Percentiles rank a stretch among this genome's conserved stretches.
These are phyloP conservation scores for Steccherinum ochraceum DNA, from an alignment of 768 basidiomycete genomes.

Conservation along the genomic window DNA sequence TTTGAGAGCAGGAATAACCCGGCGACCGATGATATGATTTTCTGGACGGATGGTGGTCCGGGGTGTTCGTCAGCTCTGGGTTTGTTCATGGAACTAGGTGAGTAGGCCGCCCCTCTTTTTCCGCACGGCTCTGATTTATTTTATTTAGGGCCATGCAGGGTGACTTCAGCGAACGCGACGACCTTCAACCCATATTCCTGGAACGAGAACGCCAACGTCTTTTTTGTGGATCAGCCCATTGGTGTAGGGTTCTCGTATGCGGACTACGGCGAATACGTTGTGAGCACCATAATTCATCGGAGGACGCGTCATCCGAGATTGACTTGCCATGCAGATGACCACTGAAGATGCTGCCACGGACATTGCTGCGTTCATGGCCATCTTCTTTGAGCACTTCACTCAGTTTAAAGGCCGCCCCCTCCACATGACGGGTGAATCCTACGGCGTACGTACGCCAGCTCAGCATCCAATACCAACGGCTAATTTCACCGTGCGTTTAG, in stretches of 20 bases:
- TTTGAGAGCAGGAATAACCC: slow-evolving; percentile 37
- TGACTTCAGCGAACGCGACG: slow-evolving; percentile 42
- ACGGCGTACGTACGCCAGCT: slow-evolving; percentile 31
- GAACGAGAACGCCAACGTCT: slow-evolving; percentile 55
- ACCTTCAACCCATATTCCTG: slow-evolving; percentile 51
- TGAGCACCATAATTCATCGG: slow-evolving; percentile 21
- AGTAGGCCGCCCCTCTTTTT: slow-evolving; percentile 17
- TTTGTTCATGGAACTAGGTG: slow-evolving; percentile 45
- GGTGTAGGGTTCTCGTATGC: slow-evolving; percentile 31
- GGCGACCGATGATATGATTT: slow-evolving; percentile 23
- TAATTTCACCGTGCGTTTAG: slow-evolving; percentile 18
- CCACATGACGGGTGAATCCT: slow-evolving; percentile 37
- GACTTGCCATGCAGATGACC: slow-evolving; percentile 44
- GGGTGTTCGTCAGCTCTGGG: slow-evolving; percentile 24
- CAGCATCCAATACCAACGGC: not conserved
- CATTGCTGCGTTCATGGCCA: slow-evolving; percentile 58
- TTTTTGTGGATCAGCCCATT: slow-evolving; percentile 33
- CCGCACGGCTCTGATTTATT: not conserved
- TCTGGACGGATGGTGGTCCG: slow-evolving; percentile 32
- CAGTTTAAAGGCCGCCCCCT: slow-evolving; percentile 54
- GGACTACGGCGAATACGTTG: slow-evolving; percentile 51
- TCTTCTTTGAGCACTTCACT: slow-evolving; percentile 66
- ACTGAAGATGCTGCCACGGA: slow-evolving; percentile 63
- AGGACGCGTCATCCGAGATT: slow-evolving; percentile 20
- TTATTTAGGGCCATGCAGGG: slow-evolving; percentile 52